A percentile compares a stretch with the other conserved stretches of the same genome.
phyloP scores from a whole-genome alignment of 1,139 yeast genomes.

The Pichia terricola region DNA sequence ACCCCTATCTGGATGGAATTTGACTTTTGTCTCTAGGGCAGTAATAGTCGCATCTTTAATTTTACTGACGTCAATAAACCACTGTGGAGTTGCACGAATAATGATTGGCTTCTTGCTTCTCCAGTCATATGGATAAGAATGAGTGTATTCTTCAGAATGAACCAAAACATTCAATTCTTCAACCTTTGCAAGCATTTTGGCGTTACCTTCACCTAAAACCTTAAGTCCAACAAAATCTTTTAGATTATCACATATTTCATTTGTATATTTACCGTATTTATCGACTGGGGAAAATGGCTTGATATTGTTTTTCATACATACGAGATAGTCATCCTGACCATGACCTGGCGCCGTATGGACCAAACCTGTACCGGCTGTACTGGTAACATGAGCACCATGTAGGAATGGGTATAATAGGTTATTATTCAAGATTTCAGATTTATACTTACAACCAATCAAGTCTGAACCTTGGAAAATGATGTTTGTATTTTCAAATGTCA shows the following conservation, averaged over 20 bases:
- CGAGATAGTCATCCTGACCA: slow-evolving; percentile 84
- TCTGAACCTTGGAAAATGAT: slow-evolving; percentile 34
- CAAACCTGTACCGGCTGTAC: slow-evolving; percentile 81
- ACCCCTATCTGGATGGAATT: slow-evolving; percentile 69
- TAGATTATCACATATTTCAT: slow-evolving; percentile 35
- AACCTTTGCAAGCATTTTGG: slow-evolving; percentile 32
- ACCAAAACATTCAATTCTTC: slow-evolving; percentile 38
- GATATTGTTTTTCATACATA: slow-evolving; percentile 52
- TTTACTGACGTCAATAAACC: slow-evolving; percentile 83
- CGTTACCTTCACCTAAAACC: slow-evolving; percentile 54
- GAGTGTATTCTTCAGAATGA: slow-evolving; percentile 44
- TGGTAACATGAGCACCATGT: slow-evolving; percentile 76
- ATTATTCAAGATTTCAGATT: slow-evolving; percentile 38
- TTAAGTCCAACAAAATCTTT: slow-evolving; percentile 41
- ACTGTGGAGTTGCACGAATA: slow-evolving; percentile 90
- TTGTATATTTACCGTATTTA: slow-evolving; percentile 55
- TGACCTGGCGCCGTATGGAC: slow-evolving; percentile 98
- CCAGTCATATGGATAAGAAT: slow-evolving; percentile 97
- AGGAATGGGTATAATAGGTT: slow-evolving; percentile 43
- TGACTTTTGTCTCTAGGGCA: slow-evolving; percentile 48
- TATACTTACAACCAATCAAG: slow-evolving; percentile 39
- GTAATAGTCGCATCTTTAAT: slow-evolving; percentile 55
- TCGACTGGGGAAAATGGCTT: slow-evolving; percentile 71
- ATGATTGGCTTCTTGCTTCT: slow-evolving; percentile 92
- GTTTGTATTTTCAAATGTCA: slow-evolving; percentile 14